Evolutionary conservation across 768 basidiomycete genomes (phyloP), one percentile per base, ranked within the genome.

Genomic region (Mycena venus): DNA sequence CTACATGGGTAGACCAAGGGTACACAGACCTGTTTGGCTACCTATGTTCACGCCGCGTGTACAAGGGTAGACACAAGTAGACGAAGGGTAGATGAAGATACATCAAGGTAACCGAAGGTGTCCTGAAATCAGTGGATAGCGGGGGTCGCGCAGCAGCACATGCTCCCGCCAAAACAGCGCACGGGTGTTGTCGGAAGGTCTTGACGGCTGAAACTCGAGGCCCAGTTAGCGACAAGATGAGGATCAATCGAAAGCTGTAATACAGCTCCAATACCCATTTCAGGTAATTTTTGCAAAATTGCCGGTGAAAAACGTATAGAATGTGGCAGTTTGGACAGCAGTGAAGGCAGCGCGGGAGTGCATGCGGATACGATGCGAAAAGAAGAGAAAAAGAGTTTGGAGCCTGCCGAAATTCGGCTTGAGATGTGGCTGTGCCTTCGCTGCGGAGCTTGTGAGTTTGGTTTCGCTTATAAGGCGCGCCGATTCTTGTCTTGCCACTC

Each of bases 361-460:
- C 49, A 23, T 49, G 23, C 21, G 47, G 47, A 49, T 23, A 49
- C 47, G 23, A 9, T 49, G 21, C n/a, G 47, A 23, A 23, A 23
- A 23, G 47, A 51, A 25, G 12, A 9, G 49, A 51, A n/a, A 47
- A n/a, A n/a, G 10, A 47, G 44, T 2, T 51, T 51, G 49, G 49
- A 51, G 49, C 27, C 23, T 6, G 65, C 51, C 34, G 51, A n/a
- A 66, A 38, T 29, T 49, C 36, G 65, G 58, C 42, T n/a, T n/a
- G n/a, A 68, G 5, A 21, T 51, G 55, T 53, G 55, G 56, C 68
- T 60, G 58, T 49, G 61, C 38, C 11, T 8, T 0, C 34, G 32
- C 68, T 51, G 68, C 70, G 70, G 70, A 71, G 53, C 61, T 70
- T 40, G 69, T 63, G 61, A 61, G 68, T 21, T 10, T 38, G 8